phyloP scores from a whole-genome alignment of 2,329 filamentous ascomycete species.

The Simplicillium sp. region DNA sequence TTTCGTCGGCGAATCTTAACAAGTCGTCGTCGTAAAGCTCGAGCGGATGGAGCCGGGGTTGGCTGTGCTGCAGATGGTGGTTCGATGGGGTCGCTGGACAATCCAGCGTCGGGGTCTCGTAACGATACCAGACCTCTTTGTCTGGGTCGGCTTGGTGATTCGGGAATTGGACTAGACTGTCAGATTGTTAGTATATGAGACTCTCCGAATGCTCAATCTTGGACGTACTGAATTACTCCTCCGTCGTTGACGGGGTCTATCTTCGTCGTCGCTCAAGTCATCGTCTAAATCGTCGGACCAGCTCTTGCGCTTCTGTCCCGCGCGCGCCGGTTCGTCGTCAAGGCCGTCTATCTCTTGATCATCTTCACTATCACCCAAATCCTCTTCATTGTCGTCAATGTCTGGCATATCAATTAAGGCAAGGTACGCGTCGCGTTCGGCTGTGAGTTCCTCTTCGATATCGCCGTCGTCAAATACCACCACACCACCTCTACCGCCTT shows the following conservation, averaged over 20 bases:
- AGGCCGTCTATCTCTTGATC: conserved; percentile 51
- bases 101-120: conserved; percentile 32
- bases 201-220: not conserved
- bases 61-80: conserved; percentile 50
- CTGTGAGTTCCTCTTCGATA: conserved; percentile 69
- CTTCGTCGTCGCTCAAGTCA: conserved; percentile 62
- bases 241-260: conserved; percentile 68
- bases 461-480: conserved; percentile 95
- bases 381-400: conserved; percentile 66
- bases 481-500: conserved; percentile 73
- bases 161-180: conserved; percentile 56
- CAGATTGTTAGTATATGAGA: conserved; percentile 11
- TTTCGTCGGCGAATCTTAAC: conserved; percentile 69
- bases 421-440: conserved; percentile 73
- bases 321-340: conserved; percentile 27
- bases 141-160: conserved; percentile 51
- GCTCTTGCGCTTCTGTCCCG: conserved; percentile 69
- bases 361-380: conserved; percentile 49
- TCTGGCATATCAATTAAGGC: conserved; percentile 88
- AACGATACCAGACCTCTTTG: conserved; percentile 52
- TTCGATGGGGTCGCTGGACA: conserved; percentile 39
- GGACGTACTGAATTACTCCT: conserved; percentile 74
- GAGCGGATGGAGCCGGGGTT: conserved; percentile 57
- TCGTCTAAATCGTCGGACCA: conserved; percentile 64
- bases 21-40: conserved; percentile 62